These are phyloP conservation scores for Phylloporus scabripes DNA, from an alignment of 768 basidiomycete species.

Conservation along the genomic window DNA sequence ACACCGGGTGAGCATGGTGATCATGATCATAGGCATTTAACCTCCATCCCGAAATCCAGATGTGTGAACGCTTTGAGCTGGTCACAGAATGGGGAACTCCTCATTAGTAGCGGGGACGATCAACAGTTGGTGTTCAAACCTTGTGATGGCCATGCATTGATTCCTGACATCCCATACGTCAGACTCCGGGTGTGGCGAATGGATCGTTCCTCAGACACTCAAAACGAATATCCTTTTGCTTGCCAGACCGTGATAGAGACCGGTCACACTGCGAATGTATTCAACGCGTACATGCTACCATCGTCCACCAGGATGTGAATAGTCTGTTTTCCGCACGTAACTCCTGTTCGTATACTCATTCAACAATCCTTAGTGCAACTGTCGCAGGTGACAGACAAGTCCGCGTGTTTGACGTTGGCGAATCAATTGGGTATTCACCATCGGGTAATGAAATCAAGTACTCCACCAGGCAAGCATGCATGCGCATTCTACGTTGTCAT, in stretches of 20 bases:
- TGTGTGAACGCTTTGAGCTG: constrained; percentile 78
- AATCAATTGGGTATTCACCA: constrained; percentile 33
- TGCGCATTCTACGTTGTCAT: constrained; percentile 66
- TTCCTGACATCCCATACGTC: constrained; percentile 2
- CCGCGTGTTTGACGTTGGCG: constrained; percentile 68
- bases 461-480: constrained; percentile 41
- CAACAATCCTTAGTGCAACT: constrained; percentile 44
- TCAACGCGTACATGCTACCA: constrained; percentile 77
- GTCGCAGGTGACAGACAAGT: constrained; percentile 75
- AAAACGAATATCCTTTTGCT: constrained; percentile 55
- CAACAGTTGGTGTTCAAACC: constrained; percentile 44
- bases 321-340: constrained; percentile 13
- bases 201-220: constrained; percentile 35
- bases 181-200: constrained; percentile 80
- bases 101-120: constrained; percentile 72
- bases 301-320: constrained; percentile 72
- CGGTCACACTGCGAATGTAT: constrained; percentile 80
- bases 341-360: constrained; percentile 6
- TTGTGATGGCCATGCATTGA: neutral
- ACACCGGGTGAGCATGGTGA: constrained; percentile 54
- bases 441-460: constrained; percentile 44
- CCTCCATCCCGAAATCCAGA: constrained; percentile 31
- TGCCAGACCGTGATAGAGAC: constrained; percentile 69
- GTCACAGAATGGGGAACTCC: constrained; percentile 58
- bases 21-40: neutral